These are phyloP conservation scores for Akanthomyces lecanii DNA, from an alignment of 2,329 filamentous ascomycete species.

Conservation along the genomic window DNA sequence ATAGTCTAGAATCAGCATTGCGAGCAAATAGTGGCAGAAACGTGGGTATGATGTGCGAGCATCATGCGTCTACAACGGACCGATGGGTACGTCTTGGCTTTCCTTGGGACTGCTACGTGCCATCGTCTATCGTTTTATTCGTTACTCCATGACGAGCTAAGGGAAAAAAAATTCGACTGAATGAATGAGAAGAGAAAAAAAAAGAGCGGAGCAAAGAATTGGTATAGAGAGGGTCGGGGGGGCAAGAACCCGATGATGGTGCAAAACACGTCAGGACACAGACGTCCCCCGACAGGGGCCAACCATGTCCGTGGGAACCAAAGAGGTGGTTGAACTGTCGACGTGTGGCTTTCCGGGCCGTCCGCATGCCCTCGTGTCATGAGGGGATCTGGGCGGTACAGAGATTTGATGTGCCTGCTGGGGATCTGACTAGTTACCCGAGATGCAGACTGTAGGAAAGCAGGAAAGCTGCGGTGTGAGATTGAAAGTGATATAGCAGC, in stretches of 20 bases:
- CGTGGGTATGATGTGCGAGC: too few species aligned
- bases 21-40: neutral
- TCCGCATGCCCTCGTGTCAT: neutral
- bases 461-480: neutral
- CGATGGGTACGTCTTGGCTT: neutral
- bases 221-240: neutral
- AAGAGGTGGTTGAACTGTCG: neutral
- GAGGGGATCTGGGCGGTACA: neutral
- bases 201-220: neutral
- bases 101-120: neutral
- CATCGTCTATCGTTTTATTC: neutral
- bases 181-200: neutral
- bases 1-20: too few species aligned
- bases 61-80: too few species aligned
- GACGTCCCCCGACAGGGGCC: neutral
- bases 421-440: neutral
- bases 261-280: slow-evolving; percentile 8
- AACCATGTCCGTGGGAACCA: neutral
- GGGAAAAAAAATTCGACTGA: neutral
- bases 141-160: neutral
- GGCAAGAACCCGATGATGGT: neutral
- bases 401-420: neutral
- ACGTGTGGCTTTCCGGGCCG: neutral
- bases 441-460: neutral
- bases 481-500: too few species aligned